A percentile compares a stretch with the other conserved stretches of the same genome.
phyloP scores from a whole-genome alignment of 2,329 filamentous ascomycete species.

The Claviceps sp. region DNA sequence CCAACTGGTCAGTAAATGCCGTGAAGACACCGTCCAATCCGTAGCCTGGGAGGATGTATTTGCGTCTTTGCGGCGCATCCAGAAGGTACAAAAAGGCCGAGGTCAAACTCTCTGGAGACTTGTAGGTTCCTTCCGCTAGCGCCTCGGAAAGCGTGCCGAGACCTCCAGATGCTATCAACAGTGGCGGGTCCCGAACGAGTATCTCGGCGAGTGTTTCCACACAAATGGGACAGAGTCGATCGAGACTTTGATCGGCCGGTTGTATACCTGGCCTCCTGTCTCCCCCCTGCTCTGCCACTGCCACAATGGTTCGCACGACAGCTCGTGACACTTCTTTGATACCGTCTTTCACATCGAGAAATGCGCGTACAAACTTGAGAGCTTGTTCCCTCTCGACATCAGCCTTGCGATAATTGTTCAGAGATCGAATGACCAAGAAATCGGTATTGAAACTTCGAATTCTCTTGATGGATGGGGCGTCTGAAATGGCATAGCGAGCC shows the following conservation, averaged over 20 bases:
- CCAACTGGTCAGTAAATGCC: constrained; percentile 73
- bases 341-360: constrained; percentile 89
- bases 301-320: constrained; percentile 77
- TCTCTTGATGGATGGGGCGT: constrained; percentile 74
- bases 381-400: constrained; percentile 95
- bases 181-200: constrained; percentile 67
- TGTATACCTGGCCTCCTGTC: constrained; percentile 71
- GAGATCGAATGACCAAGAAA: constrained; percentile 74
- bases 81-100: constrained; percentile 81
- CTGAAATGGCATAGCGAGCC: constrained; percentile 87
- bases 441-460: constrained; percentile 85
- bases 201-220: constrained; percentile 89
- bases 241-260: constrained; percentile 55
- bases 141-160: constrained; percentile 82
- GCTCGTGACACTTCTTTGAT: constrained; percentile 76
- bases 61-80: constrained; percentile 68
- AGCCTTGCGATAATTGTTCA: constrained; percentile 94
- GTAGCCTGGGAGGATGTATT: constrained; percentile 74
- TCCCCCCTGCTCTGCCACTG: constrained; percentile 78
- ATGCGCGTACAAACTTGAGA: constrained; percentile 87
- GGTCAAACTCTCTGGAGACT: constrained; percentile 79
- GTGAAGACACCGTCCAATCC: constrained; percentile 84
- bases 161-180: constrained; percentile 73
- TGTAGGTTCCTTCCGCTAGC: constrained; percentile 79
- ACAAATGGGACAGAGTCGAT: constrained; percentile 78